A percentile compares a stretch with the other conserved stretches of the same genome.
These are phyloP conservation scores for Albophoma yamanashiensis DNA, from an alignment of 2,329 filamentous ascomycete species.

Conservation along the genomic window DNA sequence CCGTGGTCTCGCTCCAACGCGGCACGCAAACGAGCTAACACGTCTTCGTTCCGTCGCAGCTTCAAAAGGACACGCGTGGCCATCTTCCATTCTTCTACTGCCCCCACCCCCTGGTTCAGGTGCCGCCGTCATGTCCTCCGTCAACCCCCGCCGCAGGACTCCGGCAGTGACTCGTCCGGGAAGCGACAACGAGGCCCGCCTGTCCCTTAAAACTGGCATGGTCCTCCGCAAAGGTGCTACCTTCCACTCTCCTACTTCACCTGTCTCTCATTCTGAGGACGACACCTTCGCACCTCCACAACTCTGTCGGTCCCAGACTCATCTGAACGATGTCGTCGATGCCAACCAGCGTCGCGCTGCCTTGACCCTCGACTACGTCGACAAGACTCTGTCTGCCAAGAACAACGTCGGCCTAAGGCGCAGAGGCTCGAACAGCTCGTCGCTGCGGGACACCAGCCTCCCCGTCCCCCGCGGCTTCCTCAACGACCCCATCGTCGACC, in stretches of 20 bases:
- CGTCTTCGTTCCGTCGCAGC: not conserved
- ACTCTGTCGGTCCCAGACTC: conserved; percentile 58
- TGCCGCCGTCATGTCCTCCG: conserved; percentile 30
- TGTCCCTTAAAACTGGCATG: conserved; percentile 24
- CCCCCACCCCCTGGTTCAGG: conserved; percentile 13
- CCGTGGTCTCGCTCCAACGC: not conserved
- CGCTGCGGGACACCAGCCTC: conserved; percentile 43
- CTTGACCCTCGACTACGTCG: conserved; percentile 54
- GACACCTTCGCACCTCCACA: conserved; percentile 37
- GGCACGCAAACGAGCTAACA: not conserved
- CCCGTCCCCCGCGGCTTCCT: conserved; percentile 51
- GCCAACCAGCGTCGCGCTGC: conserved; percentile 59
- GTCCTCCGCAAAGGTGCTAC: conserved; percentile 62
- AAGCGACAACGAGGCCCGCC: conserved; percentile 17
- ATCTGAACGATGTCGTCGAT: conserved; percentile 60
- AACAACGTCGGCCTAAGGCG: conserved; percentile 26
- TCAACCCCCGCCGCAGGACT: conserved; percentile 36
- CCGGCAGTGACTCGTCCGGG: conserved; percentile 26
- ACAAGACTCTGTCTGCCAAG: conserved; percentile 42
- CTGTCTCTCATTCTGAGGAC: conserved; percentile 25
- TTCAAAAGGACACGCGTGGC: not conserved
- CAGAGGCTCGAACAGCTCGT: conserved; percentile 15
- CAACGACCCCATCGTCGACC: conserved; percentile 41
- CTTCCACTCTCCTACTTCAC: conserved; percentile 43
- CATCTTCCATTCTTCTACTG: not conserved